phyloP scores from a whole-genome alignment of 129 eudicot species.

The Sambucus nigra region DNA sequence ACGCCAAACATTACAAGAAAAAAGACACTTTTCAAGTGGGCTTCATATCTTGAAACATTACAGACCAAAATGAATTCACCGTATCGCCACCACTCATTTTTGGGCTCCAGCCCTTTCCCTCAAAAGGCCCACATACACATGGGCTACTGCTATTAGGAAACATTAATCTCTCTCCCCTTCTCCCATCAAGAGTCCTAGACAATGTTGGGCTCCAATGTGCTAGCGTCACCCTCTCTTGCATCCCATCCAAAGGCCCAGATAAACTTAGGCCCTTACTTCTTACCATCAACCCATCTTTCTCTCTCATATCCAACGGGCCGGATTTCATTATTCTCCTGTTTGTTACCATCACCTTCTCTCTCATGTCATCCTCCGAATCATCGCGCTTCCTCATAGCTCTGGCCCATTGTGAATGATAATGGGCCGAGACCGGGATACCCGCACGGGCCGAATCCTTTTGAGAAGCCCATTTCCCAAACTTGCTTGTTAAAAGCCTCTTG shows the following conservation, averaged over 20 bases:
- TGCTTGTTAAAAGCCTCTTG: constrained; percentile 29
- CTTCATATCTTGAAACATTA: constrained; percentile 69
- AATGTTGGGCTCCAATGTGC: constrained; percentile 28
- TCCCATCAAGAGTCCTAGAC: constrained; percentile 5
- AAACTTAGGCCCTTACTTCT: constrained; percentile 23
- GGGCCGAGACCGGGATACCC: constrained; percentile 21
- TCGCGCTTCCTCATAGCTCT: constrained; percentile 32
- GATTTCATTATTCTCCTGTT: constrained; percentile 33
- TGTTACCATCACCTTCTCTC: constrained; percentile 12
- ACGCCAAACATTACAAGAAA: too few species aligned
- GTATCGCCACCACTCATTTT: constrained; percentile 23
- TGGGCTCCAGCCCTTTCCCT: constrained; percentile 30
- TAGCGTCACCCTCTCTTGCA: constrained; percentile 26
- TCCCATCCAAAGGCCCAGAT: constrained; percentile 55
- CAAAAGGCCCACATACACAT: constrained; percentile 18
- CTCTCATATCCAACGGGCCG: constrained; percentile 50
- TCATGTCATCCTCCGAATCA: constrained; percentile 10
- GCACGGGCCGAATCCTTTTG: constrained; percentile 15
- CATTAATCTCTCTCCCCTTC: constrained; percentile 6
- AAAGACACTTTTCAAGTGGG: constrained; percentile 32
- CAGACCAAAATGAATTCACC: constrained; percentile 51
- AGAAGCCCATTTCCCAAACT: constrained; percentile 24
- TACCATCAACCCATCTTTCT: constrained; percentile 17
- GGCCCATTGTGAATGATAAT: constrained; percentile 46
- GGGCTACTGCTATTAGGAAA: constrained; percentile 12